These are phyloP conservation scores for Priceomyces castillae DNA, from an alignment of 805 yeast species.

Conservation along the genomic window DNA sequence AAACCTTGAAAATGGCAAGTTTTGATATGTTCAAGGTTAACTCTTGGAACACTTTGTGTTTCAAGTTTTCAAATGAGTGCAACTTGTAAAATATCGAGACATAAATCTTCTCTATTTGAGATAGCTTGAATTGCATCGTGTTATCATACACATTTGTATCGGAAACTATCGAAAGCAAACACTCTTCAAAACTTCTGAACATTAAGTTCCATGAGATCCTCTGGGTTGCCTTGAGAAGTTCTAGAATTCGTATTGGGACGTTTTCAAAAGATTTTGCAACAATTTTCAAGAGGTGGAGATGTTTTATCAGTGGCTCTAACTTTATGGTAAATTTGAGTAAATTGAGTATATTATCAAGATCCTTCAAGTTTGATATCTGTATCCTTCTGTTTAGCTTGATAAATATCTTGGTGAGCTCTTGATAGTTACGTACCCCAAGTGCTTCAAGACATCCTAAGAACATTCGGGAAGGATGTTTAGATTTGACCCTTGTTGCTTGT, in stretches of 20 bases:
- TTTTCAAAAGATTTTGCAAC: not conserved
- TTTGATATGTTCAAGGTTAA: conserved; percentile 4
- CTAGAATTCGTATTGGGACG: not conserved
- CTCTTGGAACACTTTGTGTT: conserved; percentile 1
- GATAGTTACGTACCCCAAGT: not conserved
- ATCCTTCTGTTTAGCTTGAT: not conserved
- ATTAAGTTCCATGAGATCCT: conserved; percentile 3
- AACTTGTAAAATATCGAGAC: not conserved
- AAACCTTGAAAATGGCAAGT: not conserved
- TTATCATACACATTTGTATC: not conserved
- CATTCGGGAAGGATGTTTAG: not conserved
- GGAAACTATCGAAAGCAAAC: conserved; percentile 3
- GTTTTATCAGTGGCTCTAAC: conserved; percentile 8
- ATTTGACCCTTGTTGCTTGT: not conserved
- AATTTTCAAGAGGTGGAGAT: conserved; percentile 5
- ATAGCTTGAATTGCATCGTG: conserved; percentile 1
- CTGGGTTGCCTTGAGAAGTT: not conserved
- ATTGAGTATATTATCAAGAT: conserved; percentile 1
- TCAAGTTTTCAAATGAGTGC: not conserved
- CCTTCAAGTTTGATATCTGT: conserved; percentile 1
- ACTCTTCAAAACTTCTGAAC: conserved; percentile 7
- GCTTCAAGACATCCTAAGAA: not conserved
- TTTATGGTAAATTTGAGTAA: conserved; percentile 4
- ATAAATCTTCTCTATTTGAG: conserved; percentile 4
- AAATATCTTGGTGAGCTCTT: not conserved